Base-by-base conservation (phyloP, 768 basidiomycete species). In the Suillus decipiens region DNA sequence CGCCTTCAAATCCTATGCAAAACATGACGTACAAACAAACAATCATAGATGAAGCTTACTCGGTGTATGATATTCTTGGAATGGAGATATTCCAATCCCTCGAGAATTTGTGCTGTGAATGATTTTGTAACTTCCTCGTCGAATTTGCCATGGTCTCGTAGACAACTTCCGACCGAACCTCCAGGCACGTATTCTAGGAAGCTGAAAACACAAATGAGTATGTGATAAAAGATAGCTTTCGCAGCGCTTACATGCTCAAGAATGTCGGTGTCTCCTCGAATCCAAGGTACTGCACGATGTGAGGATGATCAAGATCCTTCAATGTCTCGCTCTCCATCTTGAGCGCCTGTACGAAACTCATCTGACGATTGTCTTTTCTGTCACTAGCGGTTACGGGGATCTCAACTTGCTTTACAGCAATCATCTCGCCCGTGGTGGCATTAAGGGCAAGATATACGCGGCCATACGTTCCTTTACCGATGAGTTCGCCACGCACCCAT, bases 171-270 rank as follows among this genome's bases (percentile, higher is more conserved):
- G 64, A 99, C 86, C 0, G 96, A 97, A 15, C 97, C 97, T 70
- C 97, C 97, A 61, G 96, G 95, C 61, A 99, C 96, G 73, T 99
- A 99, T 79, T 99, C 97, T 72, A 99, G 81, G 81, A 99, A 99
- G 71, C 96, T 99, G 66, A 34, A 68, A 72, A 63, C 12, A 63
- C 50, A 54, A 65, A 43, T 61, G 50, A 56, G 51, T 12, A 33
- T 51, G 55, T 24, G n/a, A 36, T 15, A 19, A 56, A 36, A 62
- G 48, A 36, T 11, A 11, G 7, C 28, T 54, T 31, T 43, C 31
- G 61, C 39, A 12, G 12, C 11, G 84, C 93, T 73, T 73, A 96
- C 95, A 97, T 95, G 86, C 94, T 96, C 67, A 96, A 76, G 76
- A 91, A 91, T 45, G 86, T 84, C 14, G 88, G 87, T 1, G 93